Base-by-base conservation (phyloP, 2,329 filamentous ascomycete genomes). In the Penicillium aurantiogriseum region DNA sequence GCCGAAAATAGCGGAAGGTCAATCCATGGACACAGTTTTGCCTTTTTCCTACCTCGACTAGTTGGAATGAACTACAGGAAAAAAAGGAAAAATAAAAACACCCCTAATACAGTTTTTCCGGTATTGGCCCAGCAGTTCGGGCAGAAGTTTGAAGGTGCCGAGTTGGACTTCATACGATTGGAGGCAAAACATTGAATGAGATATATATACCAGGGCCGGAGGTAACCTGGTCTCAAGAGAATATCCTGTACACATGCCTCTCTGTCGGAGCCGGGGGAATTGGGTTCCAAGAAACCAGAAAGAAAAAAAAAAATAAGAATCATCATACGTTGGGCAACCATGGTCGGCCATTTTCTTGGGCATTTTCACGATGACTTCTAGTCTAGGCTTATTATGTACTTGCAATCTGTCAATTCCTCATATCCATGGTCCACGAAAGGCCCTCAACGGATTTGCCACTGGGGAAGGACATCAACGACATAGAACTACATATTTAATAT, bases 281-380 rank as follows among this genome's bases (percentile, higher is more conserved):
- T 10, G 4, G 19, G 29, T 35, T 27, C 19, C 48, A 39, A 19
- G 17, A 9, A 51, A 19, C 33, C 17, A 44, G 9, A 27, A 48
- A 35, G 31, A 44, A 9, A 51, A 15, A 50, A 6, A 19, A 35
- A 25, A 43, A 52, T 52, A 35, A 47, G 43, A 40, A 48, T 42
- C 45, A 42, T 51, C 8, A 42, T 19, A 33, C 10, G 38, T 43
- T 55, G 53, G 53, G 51, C 38, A 51, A 55, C 53, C 53, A 55
- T 51, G 53, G 53, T 44, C 39, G 49, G 21, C 40, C 21, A 19
- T 45, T 27, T 50, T 23, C 38, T 33, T 21, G 29, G 44, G 27
- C 27, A 33, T 31, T 25, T 17, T 31, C 51, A 38, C 21, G 23
- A 29, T 39, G 21, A 5, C n/a, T 54, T 38, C 21, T 39, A 42